Evolutionary conservation across 768 basidiomycete species (phyloP).

Genomic region (Gyrodon lividus): DNA sequence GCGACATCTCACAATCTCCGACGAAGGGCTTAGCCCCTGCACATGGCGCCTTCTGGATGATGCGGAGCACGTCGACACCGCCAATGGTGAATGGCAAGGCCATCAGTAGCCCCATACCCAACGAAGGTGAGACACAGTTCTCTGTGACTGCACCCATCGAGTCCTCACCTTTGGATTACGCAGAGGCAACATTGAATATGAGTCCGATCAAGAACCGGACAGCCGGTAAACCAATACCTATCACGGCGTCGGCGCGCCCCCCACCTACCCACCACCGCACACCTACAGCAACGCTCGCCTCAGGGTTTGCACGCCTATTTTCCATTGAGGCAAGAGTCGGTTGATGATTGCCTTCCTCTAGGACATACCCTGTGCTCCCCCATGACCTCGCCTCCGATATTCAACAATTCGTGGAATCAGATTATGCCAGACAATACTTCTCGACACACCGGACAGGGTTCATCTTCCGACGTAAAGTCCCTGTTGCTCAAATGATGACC

Average conservation of each 20-base stretch:
- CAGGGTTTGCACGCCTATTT: constrained; percentile 51
- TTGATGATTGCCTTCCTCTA: constrained; percentile 31
- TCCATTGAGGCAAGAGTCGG: not conserved
- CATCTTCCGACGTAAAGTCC: constrained; percentile 78
- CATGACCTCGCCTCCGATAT: constrained; percentile 82
- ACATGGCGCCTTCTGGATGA: constrained; percentile 33
- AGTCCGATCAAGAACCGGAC: constrained; percentile 71
- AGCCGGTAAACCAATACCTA: constrained; percentile 60
- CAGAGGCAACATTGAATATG: constrained; percentile 69
- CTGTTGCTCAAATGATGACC: constrained; percentile 83
- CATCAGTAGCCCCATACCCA: constrained; percentile 68
- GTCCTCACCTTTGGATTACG: constrained; percentile 4
- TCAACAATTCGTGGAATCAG: constrained; percentile 80
- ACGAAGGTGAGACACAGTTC: constrained; percentile 51
- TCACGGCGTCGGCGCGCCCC: constrained; percentile 40
- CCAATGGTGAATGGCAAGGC: constrained; percentile 58
- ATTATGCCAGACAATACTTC: constrained; percentile 86
- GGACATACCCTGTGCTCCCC: constrained; percentile 76
- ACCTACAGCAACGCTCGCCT: constrained; percentile 50
- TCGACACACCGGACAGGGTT: constrained; percentile 88
- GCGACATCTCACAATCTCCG: constrained; percentile 42
- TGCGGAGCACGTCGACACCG: constrained; percentile 35
- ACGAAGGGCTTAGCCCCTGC: constrained; percentile 42
- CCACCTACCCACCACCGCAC: constrained; percentile 15
- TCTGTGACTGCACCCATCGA: not conserved